Conservation (phyloP, 1,284 basidiomycete genomes). For the Leucoagaricus sp. region DNA sequence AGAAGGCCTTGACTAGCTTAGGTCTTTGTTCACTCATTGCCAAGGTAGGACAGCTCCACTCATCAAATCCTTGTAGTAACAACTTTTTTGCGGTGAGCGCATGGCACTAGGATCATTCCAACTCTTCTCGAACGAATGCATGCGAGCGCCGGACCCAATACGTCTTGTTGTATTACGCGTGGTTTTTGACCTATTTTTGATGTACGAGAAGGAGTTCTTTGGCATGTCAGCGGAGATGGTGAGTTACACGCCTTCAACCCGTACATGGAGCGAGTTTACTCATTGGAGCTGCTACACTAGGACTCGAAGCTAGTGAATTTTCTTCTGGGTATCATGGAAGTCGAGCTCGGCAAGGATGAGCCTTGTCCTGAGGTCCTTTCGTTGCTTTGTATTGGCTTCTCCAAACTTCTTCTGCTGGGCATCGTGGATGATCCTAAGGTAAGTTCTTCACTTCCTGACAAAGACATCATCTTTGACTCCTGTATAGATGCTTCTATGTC, state of each 20-base stretch:
- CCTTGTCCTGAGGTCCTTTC: conserved; percentile 82
- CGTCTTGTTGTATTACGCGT: conserved; percentile 84
- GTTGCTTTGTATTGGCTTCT: conserved; percentile 79
- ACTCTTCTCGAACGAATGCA: conserved; percentile 86
- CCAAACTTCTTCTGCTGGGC: conserved; percentile 89
- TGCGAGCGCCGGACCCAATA: conserved; percentile 75
- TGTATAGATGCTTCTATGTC: conserved; percentile 72
- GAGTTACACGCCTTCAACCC: conserved; percentile 21
- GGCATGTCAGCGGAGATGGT: conserved; percentile 56
- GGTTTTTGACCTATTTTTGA: conserved; percentile 89
- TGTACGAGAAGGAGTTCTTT: conserved; percentile 83
- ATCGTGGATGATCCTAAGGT: conserved; percentile 79
- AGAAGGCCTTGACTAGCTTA: conserved; percentile 85
- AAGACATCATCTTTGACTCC: not conserved
- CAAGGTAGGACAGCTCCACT: conserved; percentile 41
- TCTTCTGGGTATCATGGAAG: conserved; percentile 14
- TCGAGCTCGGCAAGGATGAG: conserved; percentile 45
- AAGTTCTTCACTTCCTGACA: conserved; percentile 20
- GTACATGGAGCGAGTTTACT: not conserved
- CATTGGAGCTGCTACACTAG: not conserved
- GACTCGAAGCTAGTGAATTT: conserved; percentile 42
- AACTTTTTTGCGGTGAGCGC: conserved; percentile 46
- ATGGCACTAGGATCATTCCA: conserved; percentile 93
- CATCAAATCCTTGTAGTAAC: not conserved
- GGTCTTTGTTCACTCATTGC: conserved; percentile 94